Conservation (phyloP, 805 yeast species). For the Candida vaughaniae region DNA sequence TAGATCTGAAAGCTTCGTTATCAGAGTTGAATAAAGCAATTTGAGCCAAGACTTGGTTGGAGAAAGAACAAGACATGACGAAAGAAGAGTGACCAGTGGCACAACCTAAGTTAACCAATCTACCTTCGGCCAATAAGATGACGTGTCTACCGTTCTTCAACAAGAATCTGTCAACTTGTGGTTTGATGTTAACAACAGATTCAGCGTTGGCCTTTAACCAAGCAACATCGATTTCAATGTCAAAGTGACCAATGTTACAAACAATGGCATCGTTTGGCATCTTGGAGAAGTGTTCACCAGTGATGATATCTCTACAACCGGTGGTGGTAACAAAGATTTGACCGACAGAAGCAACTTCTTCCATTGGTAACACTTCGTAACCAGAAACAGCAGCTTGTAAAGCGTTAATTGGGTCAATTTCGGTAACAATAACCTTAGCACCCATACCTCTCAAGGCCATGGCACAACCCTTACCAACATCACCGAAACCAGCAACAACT, state of each 20-base stretch:
- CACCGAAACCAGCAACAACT: constrained; percentile 99
- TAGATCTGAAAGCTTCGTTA: constrained; percentile 73
- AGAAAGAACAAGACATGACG: constrained; percentile 99
- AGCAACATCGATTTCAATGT: constrained; percentile 98
- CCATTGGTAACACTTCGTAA: constrained; percentile 94
- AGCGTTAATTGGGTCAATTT: constrained; percentile 98
- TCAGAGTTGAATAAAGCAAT: constrained; percentile 92
- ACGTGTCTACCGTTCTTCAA: constrained; percentile 87
- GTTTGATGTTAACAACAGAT: constrained; percentile 95
- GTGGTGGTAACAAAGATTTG: constrained; percentile 99
- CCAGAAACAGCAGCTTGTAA: constrained; percentile 99
- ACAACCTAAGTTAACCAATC: constrained; percentile 98
- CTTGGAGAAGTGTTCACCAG: constrained; percentile 76
- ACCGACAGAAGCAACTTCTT: constrained; percentile 87
- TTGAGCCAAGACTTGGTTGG: constrained; percentile 99
- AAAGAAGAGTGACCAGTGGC: constrained; percentile 99
- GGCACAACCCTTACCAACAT: constrained; percentile 99
- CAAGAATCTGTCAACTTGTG: constrained; percentile 97
- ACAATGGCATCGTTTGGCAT: constrained; percentile 99
- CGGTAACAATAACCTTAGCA: constrained; percentile 96
- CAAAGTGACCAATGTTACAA: constrained; percentile 99
- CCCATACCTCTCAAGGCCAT: constrained; percentile 99
- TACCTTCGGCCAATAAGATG: constrained; percentile 97
- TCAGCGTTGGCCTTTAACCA: constrained; percentile 95
- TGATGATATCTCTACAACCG: constrained; percentile 98